phyloP scores from a whole-genome alignment of 2,329 filamentous ascomycete species.

The Colletotrichum navitas region DNA sequence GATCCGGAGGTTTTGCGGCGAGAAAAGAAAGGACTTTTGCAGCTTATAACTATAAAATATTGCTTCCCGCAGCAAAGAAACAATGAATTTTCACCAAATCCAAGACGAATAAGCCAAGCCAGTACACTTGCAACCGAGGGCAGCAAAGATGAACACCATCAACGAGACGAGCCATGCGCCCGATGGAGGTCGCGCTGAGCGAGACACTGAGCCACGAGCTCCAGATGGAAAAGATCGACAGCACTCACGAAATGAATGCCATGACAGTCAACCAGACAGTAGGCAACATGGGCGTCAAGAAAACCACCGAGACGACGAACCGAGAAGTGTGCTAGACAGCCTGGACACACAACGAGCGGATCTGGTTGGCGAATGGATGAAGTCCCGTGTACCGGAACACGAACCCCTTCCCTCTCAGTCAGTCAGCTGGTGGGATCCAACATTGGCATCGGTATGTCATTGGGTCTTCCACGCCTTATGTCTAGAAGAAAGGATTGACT shows the following conservation, averaged over 20 bases:
- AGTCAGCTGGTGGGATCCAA: constrained; percentile 34
- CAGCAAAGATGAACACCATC: not conserved
- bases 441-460: constrained; percentile 8
- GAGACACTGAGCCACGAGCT: not conserved
- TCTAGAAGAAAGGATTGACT: not conserved
- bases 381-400: constrained; percentile 10
- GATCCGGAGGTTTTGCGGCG: constrained; percentile 9
- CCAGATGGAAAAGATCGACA: not conserved
- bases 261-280: not conserved
- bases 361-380: constrained; percentile 16
- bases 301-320: not conserved
- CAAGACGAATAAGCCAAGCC: no score
- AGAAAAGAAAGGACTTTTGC: no score
- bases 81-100: no score
- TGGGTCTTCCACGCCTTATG: not conserved
- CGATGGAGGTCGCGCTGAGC: not conserved
- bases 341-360: constrained; percentile 10
- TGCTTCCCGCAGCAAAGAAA: not conserved
- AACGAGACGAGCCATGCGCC: not conserved
- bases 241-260: not conserved
- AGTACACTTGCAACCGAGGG: no score
- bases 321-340: constrained; percentile 2
- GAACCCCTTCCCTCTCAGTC: constrained; percentile 26
- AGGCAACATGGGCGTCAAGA: not conserved
- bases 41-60: constrained; percentile 1